Percentiles rank a stretch among this genome's conserved stretches.
Evolutionary conservation across 2,329 filamentous ascomycete species (phyloP).

Genomic region (Basipetospora chlamydospora): DNA sequence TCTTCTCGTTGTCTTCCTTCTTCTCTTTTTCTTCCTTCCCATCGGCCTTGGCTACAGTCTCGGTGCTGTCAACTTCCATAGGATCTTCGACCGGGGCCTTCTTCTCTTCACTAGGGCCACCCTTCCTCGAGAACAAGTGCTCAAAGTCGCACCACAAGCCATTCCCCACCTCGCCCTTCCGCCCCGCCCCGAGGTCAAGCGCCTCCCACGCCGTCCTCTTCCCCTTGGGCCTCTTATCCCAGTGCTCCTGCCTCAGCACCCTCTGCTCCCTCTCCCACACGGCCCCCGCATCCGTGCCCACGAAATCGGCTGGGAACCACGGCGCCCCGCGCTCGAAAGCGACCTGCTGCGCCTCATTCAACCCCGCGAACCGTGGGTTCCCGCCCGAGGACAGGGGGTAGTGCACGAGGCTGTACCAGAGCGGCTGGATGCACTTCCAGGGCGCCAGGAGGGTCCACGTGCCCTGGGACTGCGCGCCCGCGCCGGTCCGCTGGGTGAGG

Average conservation of each 20-base stretch:
- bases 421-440: constrained; percentile 72
- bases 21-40: too few species aligned
- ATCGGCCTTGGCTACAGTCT: too few species aligned
- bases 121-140: constrained; percentile 33
- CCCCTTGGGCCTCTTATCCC: constrained; percentile 54
- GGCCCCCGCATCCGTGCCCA: constrained; percentile 64
- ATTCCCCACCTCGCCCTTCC: constrained; percentile 68
- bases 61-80: constrained; percentile 8
- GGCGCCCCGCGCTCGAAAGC: constrained; percentile 63
- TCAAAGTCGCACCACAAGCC: constrained; percentile 81
- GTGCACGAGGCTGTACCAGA: constrained; percentile 81
- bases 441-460: constrained; percentile 77
- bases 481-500: constrained; percentile 39
- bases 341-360: constrained; percentile 67
- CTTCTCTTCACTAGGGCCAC: too few species aligned
- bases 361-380: constrained; percentile 68
- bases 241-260: constrained; percentile 22
- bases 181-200: constrained; percentile 56
- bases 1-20: constrained; percentile 5
- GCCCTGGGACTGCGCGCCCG: constrained; percentile 39
- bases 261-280: constrained; percentile 61
- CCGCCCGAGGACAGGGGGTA: constrained; percentile 66
- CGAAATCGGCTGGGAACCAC: constrained; percentile 79
- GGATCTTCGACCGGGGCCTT: constrained; percentile 5
- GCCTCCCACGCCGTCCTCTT: constrained; percentile 65